These are phyloP conservation scores for Cytidiella melzeri DNA, from an alignment of 768 basidiomycete species.

Conservation along the genomic window DNA sequence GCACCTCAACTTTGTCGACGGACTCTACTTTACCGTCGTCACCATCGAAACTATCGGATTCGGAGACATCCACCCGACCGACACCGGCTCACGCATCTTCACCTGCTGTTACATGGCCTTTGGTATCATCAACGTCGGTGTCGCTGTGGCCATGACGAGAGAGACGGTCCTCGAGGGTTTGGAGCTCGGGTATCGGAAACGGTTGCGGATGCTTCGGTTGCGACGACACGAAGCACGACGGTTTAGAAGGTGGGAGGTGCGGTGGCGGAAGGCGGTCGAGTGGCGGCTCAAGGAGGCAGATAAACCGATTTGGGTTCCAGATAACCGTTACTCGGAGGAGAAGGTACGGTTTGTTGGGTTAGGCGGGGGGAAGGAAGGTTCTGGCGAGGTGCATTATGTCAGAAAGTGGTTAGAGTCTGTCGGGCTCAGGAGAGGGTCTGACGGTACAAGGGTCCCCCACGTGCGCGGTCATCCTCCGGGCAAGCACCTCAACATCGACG, in stretches of 20 bases:
- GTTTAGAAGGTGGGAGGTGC: slow-evolving; percentile 39
- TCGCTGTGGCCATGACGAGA: slow-evolving; percentile 58
- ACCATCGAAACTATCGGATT: slow-evolving; percentile 67
- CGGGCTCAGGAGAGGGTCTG: not conserved
- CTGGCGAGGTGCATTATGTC: slow-evolving; percentile 11
- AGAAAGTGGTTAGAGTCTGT: slow-evolving; percentile 3
- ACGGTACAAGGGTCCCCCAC: slow-evolving; percentile 2
- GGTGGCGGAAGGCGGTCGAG: slow-evolving; percentile 60
- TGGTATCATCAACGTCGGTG: slow-evolving; percentile 49
- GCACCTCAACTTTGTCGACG: slow-evolving; percentile 58
- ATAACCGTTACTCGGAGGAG: slow-evolving; percentile 16
- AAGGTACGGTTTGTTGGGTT: slow-evolving; percentile 12
- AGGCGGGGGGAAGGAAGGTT: not conserved
- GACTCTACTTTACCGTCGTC: slow-evolving; percentile 71
- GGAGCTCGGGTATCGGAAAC: slow-evolving; percentile 56
- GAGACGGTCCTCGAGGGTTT: slow-evolving; percentile 71
- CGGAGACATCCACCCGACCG: slow-evolving; percentile 62
- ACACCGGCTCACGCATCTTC: slow-evolving; percentile 50
- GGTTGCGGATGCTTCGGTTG: slow-evolving; percentile 40
- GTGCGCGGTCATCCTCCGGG: slow-evolving; percentile 29
- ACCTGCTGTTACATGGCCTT: slow-evolving; percentile 50
- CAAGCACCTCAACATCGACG: slow-evolving; percentile 60
- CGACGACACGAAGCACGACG: slow-evolving; percentile 37
- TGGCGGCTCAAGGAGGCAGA: slow-evolving; percentile 51
- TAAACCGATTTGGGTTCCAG: slow-evolving; percentile 48